Evolutionary conservation across 257 asterid genomes (phyloP), one percentile per base, ranked within the genome.

Genomic region (Mitragyna speciosa): DNA sequence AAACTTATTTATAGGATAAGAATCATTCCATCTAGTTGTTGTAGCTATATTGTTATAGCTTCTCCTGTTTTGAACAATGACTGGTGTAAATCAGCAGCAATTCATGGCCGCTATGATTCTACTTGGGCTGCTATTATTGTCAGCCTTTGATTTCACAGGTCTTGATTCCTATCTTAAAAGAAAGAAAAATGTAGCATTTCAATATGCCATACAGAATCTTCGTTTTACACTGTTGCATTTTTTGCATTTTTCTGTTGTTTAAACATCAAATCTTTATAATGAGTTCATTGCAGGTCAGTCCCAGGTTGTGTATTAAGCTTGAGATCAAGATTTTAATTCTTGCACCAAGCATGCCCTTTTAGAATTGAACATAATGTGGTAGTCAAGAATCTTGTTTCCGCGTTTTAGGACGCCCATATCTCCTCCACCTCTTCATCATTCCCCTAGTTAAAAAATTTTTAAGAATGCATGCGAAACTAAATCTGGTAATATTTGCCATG

Each of bases 91-190:
- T 14, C 70, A 69, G 36, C 70, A 69, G 36, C 47, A 68, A 52
- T 73, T 72, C 26, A 28, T 7, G 14, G 73, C 80, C 52, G 45
- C 63, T 70, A 48, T 73, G 65, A 0, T 78, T 73, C 78, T 84
- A 3, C 61, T 80, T 74, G 84, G 80, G 58, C 78, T 80, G 75
- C 82, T 80, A 15, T 51, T 70, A 43, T 10, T 78, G 3, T 78
- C 80, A 19, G 43, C 75, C 58, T 39, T 81, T 45, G 80, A 81
- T 65, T 69, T 66, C 6, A 64, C 84, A 84, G 84, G 87, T 77
- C 22, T 43, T 7, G 15, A 48, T 48, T 24, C 70, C 48, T 47
- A 28, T 24, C 52, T 41, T 47, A 20, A 45, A 31, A 31, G 26
- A 48, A 39, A 72, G 15, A 47, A 43, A 31, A 24, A 39, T 26